A percentile compares a stretch with the other conserved stretches of the same genome.
These are phyloP conservation scores for Lophiotrema nucula DNA, from an alignment of 495 filamentous ascomycete genomes.

Conservation along the genomic window DNA sequence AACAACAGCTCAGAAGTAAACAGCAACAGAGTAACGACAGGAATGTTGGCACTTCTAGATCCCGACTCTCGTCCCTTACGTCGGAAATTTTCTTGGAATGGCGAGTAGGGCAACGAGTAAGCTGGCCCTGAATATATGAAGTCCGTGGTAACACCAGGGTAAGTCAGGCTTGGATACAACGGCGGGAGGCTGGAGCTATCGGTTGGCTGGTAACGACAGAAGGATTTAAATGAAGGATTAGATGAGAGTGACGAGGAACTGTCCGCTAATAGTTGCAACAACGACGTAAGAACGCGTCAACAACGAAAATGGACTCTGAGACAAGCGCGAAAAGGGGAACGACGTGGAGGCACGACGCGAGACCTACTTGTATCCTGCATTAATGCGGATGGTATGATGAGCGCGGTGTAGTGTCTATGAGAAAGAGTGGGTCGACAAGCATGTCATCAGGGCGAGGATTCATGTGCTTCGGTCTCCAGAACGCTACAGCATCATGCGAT, in stretches of 20 bases:
- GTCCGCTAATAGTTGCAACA: not conserved
- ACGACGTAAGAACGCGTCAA: not conserved
- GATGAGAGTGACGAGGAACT: constrained; percentile 14
- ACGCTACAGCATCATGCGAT: not conserved
- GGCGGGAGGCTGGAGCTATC: not conserved
- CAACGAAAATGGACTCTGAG: too few species aligned
- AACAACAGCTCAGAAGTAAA: not conserved
- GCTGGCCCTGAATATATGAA: not conserved
- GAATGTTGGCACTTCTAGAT: constrained; percentile 7
- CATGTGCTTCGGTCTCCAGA: not conserved
- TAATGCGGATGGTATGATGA: too few species aligned
- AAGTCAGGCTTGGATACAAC: not conserved
- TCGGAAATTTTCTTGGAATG: not conserved
- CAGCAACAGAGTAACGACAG: constrained; percentile 1
- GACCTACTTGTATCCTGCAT: too few species aligned
- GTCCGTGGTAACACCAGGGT: constrained; percentile 3
- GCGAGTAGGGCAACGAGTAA: constrained; percentile 1
- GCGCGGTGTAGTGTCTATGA: not conserved
- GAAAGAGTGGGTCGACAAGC: not conserved
- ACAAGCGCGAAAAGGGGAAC: too few species aligned
- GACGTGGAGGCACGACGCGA: too few species aligned
- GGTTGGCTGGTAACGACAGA: not conserved
- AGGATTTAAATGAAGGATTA: constrained; percentile 6
- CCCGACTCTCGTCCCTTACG: not conserved
- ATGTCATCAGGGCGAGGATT: too few species aligned